Evolutionary conservation across 345 rosid genomes (phyloP), one percentile per base, ranked within the genome.

Genomic region (Boechera stricta): DNA sequence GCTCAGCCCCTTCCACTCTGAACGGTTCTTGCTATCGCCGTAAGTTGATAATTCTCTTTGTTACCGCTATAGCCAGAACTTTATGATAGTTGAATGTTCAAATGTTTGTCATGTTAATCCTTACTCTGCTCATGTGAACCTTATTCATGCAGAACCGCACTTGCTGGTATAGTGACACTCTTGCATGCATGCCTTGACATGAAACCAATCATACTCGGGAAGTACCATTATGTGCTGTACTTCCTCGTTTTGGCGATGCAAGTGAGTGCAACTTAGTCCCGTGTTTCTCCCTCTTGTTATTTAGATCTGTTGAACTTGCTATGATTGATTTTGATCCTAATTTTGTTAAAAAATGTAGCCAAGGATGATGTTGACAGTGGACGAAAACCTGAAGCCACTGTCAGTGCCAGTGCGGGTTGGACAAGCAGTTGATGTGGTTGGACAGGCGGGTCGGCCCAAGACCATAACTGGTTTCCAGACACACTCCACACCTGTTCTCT

Each of bases 391-490:
- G 55, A 90, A 93, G 78, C 94, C 99, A 15, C 39, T 95, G 3
- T 85, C 97, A 6, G 91, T 92, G 57, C 96, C 97, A 11, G 99
- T 95, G 58, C 85, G 96, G 54, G 99, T 95, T 42, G 99, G 99
- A 45, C 91, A 95, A 72, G 99, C 98, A 13, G 97, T 95, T 39
- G 99, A 95, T 80, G 97, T 95, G 60, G 99, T 95, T 13, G 98
- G 98, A 15, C 97, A 91, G 81, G 97, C 98, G 32, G 99, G 99
- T 61, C 89, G 94, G 29, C 99, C 99, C 41, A 95, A 86, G 85
- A 88, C 99, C 29, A 92, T 95, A 12, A 95, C 98, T 0, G 97
- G 98, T 66, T 95, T 95, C 87, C 98, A 95, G 85, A 92, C 99
- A 24, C 96, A 92, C 79, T 86, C 92, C 0, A 89, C 99, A 31